Evolutionary conservation across 352 stramenopile species (phyloP).

Genomic region (Saprolegnia parasitica): DNA sequence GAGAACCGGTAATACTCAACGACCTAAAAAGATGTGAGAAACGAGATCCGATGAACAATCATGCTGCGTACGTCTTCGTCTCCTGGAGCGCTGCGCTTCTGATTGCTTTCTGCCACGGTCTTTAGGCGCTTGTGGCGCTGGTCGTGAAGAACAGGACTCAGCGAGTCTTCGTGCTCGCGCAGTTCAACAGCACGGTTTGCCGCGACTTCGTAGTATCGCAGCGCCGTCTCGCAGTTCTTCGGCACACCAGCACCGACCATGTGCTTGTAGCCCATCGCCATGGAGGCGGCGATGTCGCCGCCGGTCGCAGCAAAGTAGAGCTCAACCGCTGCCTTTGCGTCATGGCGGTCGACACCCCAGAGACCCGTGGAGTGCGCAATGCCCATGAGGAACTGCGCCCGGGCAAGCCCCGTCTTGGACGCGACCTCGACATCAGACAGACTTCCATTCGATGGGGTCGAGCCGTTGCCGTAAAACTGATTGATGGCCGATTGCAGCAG

Average conservation of each 20-base stretch:
- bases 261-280: constrained; percentile 80
- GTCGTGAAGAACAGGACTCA: constrained; percentile 60
- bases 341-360: constrained; percentile 62
- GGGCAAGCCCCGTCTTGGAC: not conserved
- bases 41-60: not conserved
- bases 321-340: constrained; percentile 59
- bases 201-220: constrained; percentile 86
- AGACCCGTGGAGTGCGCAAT: constrained; percentile 79
- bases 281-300: constrained; percentile 52
- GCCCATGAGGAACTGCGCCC: constrained; percentile 78
- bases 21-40: constrained; percentile 30
- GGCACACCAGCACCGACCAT: constrained; percentile 63
- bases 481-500: constrained; percentile 19
- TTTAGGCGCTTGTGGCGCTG: constrained; percentile 68
- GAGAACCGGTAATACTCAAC: constrained; percentile 90
- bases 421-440: constrained; percentile 14
- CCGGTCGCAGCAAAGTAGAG: constrained; percentile 83
- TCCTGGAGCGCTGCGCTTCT: constrained; percentile 74
- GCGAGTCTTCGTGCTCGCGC: constrained; percentile 49
- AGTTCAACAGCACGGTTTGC: constrained; percentile 71
- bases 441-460: constrained; percentile 18
- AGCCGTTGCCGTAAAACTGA: constrained; percentile 22
- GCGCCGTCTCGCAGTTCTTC: constrained; percentile 74
- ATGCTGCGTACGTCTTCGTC: constrained; percentile 46
- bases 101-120: constrained; percentile 59